Evolutionary conservation across 163 green algal genomes (phyloP).

Genomic region (Coccomyxa subellipsoidea): DNA sequence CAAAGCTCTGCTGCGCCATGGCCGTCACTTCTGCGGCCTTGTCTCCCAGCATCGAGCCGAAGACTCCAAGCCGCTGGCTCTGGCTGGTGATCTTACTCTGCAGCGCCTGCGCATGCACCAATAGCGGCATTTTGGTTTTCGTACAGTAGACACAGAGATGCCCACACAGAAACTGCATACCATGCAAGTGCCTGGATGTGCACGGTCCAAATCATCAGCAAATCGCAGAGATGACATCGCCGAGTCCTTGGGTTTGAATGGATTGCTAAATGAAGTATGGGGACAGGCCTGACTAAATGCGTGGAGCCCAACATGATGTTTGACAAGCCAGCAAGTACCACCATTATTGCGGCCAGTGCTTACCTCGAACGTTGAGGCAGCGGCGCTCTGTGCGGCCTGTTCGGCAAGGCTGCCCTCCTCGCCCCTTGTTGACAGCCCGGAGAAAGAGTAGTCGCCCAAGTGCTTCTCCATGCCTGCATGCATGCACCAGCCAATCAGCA

Average conservation of each 20-base stretch:
- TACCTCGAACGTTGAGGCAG: neutral
- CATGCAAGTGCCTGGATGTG: too few species aligned
- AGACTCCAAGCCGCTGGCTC: slow-evolving; percentile 25
- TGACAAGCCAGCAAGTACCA: too few species aligned
- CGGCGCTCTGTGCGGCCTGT: neutral
- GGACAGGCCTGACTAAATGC: too few species aligned
- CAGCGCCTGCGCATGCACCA: slow-evolving; percentile 15
- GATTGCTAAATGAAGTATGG: too few species aligned
- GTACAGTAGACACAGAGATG: neutral
- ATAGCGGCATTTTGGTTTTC: neutral
- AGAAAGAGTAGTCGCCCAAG: neutral
- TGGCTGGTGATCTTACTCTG: slow-evolving; percentile 20
- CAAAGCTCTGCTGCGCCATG: slow-evolving; percentile 34
- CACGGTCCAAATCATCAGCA: too few species aligned
- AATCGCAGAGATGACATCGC: too few species aligned
- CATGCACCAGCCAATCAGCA: too few species aligned
- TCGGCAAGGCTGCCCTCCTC: slow-evolving; percentile 11
- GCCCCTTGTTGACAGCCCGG: neutral
- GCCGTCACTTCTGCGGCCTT: slow-evolving; percentile 43
- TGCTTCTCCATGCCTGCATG: neutral
- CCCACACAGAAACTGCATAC: too few species aligned
- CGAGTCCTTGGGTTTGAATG: too few species aligned
- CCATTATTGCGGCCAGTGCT: too few species aligned
- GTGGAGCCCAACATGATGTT: too few species aligned
- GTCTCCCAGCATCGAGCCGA: slow-evolving; percentile 34